phyloP scores from a whole-genome alignment of 768 basidiomycete species.

The Suillus plorans region DNA sequence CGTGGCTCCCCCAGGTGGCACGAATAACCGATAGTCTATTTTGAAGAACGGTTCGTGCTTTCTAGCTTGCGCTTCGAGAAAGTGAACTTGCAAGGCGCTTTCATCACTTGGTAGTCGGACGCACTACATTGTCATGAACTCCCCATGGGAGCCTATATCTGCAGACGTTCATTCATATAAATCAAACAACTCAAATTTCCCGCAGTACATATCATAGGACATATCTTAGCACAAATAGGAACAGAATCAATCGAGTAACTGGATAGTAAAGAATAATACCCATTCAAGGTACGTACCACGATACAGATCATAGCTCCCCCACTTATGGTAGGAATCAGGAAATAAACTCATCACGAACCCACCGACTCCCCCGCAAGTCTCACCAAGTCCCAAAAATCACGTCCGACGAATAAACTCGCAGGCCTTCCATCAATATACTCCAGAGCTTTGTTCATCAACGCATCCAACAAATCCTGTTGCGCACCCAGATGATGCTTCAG shows the following conservation, averaged over 20 bases:
- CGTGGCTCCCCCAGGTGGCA: no score
- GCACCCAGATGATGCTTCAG: slow-evolving; percentile 36
- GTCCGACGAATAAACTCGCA: slow-evolving; percentile 4
- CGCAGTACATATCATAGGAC: no score
- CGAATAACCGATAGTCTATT: no score
- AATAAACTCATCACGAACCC: not conserved
- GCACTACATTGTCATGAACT: no score
- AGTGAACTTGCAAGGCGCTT: no score
- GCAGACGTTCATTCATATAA: no score
- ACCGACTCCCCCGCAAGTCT: not conserved
- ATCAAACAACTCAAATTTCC: no score
- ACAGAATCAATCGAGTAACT: not conserved
- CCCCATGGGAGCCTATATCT: no score
- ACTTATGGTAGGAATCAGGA: no score
- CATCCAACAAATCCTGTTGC: slow-evolving; percentile 41
- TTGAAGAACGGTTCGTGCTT: no score
- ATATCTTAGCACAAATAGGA: not conserved
- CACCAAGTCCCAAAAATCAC: slow-evolving; percentile 10
- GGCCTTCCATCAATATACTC: slow-evolving; percentile 35
- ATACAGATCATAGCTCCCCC: not conserved
- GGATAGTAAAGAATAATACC: not conserved
- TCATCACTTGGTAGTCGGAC: no score
- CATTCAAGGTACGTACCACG: not conserved
- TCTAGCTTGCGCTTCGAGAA: no score
- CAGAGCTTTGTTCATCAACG: slow-evolving; percentile 40